Base-by-base conservation (phyloP, 768 basidiomycete genomes). In the Asterophora lycoperdoides region DNA sequence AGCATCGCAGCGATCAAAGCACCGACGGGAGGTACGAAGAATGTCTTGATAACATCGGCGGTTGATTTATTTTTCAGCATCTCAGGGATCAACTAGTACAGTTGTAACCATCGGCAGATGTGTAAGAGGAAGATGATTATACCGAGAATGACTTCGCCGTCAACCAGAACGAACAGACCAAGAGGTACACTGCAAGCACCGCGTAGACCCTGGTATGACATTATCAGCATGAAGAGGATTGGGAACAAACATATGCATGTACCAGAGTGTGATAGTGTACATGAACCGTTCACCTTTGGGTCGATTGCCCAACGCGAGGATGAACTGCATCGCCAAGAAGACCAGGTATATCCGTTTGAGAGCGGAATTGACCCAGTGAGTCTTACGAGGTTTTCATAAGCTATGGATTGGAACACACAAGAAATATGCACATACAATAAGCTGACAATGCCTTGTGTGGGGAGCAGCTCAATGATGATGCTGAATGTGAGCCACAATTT, bases 401-500 rank as follows among this genome's bases (percentile, higher is more conserved):
- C 23, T 23, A 23, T 23, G 3, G 6, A 6, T 23, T 32, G 19
- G 48, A 36, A 36, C 20, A 42, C 14, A 41, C 13, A 36, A 9
- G 8, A 34, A 11, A 20, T 46, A 30, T 32, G 19, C 43, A 71
- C 89, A 49, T 60, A 94, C 92, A 15, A 91, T 64, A 5, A 61
- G 70, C 0, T 69, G 39, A 71, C 52, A 49, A 82, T 75, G 0
- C 51, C 46, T 63, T 76, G 68, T 18, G 56, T 44, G 1, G 88
- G 87, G 11, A 93, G 75, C 35, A 96, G 78, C 59, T 93, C 83
- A 75, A 95, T 90, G 65, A 95, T 91, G 68, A 95, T 94, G 52
- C 84, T 84, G 76, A 95, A 95, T n/a, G 89, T 94, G 49, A 96
- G 72, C 90, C 91, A 96, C 37, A 94, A 72, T 62, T 94, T 94